Conservation (phyloP, 768 basidiomycete species). For the Boletus reticulatus region DNA sequence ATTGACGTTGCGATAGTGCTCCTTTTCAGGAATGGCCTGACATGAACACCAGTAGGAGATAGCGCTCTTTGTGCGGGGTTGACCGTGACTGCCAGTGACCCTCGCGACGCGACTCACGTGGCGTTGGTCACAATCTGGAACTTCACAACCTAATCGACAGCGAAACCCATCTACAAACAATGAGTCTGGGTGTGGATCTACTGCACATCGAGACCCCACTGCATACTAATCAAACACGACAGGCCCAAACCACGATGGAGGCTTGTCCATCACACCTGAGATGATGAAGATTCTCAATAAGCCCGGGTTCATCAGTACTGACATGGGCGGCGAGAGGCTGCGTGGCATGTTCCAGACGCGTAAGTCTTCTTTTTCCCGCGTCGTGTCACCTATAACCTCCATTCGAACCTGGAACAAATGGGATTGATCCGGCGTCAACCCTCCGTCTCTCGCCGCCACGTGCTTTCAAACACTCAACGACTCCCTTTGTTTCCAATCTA, state of each 20-base stretch:
- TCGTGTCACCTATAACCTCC: background rate
- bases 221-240: slow-evolving; percentile 1
- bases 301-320: slow-evolving; percentile 24
- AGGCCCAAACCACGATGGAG: slow-evolving; percentile 19
- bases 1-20: slow-evolving; percentile 17
- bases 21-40: background rate
- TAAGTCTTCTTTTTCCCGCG: slow-evolving; percentile 10
- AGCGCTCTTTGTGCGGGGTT: slow-evolving; percentile 10
- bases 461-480: background rate
- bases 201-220: background rate
- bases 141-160: background rate
- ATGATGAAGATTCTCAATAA: slow-evolving; percentile 27
- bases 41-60: background rate
- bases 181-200: slow-evolving; percentile 13
- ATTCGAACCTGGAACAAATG: background rate
- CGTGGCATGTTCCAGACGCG: slow-evolving; percentile 31
- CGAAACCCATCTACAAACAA: background rate
- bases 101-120: no score
- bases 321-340: slow-evolving; percentile 26
- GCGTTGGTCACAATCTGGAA: background rate
- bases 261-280: slow-evolving; percentile 24
- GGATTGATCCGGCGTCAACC: background rate
- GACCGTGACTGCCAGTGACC: no score
- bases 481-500: background rate
- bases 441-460: background rate